Conservation (phyloP, 495 filamentous ascomycete genomes). For the Penicillium antarcticum region DNA sequence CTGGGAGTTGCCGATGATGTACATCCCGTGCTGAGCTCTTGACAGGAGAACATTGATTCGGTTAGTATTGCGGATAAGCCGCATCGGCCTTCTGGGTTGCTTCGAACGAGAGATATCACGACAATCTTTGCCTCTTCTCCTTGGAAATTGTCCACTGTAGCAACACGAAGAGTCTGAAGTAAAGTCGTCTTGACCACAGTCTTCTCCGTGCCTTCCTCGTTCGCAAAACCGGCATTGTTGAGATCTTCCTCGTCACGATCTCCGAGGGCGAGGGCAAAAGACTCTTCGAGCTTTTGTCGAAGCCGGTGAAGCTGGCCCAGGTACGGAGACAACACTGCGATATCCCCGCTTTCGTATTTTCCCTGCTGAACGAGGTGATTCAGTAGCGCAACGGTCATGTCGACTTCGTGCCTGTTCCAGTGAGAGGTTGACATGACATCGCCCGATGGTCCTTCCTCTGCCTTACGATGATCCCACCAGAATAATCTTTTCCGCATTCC, state of each 20-base stretch:
- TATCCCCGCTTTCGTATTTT: constrained; percentile 59
- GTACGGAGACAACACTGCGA: constrained; percentile 79
- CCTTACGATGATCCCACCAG: constrained; percentile 67
- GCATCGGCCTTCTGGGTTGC: constrained; percentile 58
- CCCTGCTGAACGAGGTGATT: constrained; percentile 72
- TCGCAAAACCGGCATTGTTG: constrained; percentile 45
- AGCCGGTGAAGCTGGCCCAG: constrained; percentile 67
- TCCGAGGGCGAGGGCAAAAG: constrained; percentile 61
- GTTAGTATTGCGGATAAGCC: constrained; percentile 76
- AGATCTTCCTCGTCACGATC: constrained; percentile 66
- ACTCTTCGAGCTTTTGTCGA: constrained; percentile 41
- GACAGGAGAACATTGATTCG: constrained; percentile 76
- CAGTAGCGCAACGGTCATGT: constrained; percentile 63
- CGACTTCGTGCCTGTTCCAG: constrained; percentile 65
- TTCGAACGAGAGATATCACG: constrained; percentile 78
- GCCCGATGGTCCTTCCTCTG: constrained; percentile 46
- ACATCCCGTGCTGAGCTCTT: constrained; percentile 79
- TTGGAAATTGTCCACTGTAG: constrained; percentile 89
- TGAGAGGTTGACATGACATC: constrained; percentile 53
- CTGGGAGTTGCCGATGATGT: constrained; percentile 70
- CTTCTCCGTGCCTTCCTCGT: constrained; percentile 13
- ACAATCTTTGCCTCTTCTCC: constrained; percentile 80
- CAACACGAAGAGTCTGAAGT: constrained; percentile 59
- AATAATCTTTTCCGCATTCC: constrained; percentile 67
- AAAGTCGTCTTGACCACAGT: constrained; percentile 47